Evolutionary conservation across 2,329 filamentous ascomycete genomes (phyloP).

Genomic region (Alternaria ethzedia): DNA sequence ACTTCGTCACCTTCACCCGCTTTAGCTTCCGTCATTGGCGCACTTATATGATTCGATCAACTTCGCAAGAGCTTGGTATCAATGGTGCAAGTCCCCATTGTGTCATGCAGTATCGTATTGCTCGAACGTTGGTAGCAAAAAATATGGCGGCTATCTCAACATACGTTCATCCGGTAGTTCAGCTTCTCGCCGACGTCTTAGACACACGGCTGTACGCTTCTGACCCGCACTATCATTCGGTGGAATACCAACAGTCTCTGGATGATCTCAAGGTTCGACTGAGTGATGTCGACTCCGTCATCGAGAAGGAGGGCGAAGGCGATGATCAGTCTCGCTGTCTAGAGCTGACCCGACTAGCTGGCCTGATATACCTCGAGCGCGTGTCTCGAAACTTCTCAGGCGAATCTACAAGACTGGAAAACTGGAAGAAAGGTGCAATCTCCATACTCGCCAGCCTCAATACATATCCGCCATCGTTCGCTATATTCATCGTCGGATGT

Average conservation of each 20-base stretch:
- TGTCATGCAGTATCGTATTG: neutral
- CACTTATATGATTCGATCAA: constrained; percentile 8
- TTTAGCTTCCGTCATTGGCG: constrained; percentile 18
- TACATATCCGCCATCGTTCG: neutral
- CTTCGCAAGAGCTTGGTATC: constrained; percentile 6
- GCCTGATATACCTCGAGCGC: neutral
- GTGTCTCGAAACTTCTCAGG: neutral
- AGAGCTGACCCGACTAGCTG: neutral
- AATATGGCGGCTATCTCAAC: neutral
- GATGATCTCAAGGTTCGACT: neutral
- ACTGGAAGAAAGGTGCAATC: neutral
- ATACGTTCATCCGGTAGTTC: neutral
- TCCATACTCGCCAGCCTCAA: neutral
- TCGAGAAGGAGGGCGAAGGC: accelerated
- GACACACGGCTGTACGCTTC: neutral
- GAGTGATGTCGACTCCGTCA: neutral
- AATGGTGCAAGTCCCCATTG: neutral
- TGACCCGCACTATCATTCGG: neutral
- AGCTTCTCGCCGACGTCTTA: neutral
- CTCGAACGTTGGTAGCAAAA: neutral
- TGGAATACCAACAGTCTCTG: neutral
- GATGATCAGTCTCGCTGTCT: neutral
- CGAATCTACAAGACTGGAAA: neutral
- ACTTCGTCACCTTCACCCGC: constrained; percentile 13
- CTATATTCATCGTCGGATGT: neutral